A percentile compares a stretch with the other conserved stretches of the same genome.
phyloP scores from a whole-genome alignment of 2,329 filamentous ascomycete genomes.

The Apiospora phragmitis region DNA sequence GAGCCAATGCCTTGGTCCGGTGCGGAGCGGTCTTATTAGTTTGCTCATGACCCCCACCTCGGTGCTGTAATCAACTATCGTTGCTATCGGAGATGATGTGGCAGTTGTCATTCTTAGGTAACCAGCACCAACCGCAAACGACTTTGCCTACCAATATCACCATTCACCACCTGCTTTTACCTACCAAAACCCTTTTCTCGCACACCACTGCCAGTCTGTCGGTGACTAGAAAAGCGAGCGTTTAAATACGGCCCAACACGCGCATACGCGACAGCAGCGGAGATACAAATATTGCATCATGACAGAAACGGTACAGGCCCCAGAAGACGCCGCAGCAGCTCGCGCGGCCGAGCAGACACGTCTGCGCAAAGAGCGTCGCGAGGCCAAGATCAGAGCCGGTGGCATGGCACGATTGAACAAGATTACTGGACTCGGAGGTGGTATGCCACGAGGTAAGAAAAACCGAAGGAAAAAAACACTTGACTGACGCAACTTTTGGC shows the following conservation, averaged over 20 bases:
- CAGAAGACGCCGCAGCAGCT: slow-evolving; percentile 50
- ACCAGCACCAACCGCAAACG: not conserved
- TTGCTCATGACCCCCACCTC: not conserved
- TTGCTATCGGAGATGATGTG: not conserved
- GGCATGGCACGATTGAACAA: slow-evolving; percentile 70
- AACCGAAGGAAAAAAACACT: not conserved
- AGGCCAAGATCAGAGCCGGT: slow-evolving; percentile 75
- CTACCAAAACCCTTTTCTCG: not conserved
- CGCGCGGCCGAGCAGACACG: slow-evolving; percentile 67
- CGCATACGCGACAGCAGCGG: not conserved
- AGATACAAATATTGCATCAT: slow-evolving; percentile 18
- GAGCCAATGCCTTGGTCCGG: not conserved
- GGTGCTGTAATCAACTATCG: not conserved
- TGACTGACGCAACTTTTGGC: not conserved
- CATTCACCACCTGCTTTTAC: not conserved
- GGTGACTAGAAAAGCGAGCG: not conserved
- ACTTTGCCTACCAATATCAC: not conserved
- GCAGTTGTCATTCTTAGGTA: slow-evolving; percentile 5
- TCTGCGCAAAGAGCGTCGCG: slow-evolving; percentile 74
- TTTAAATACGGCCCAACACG: not conserved
- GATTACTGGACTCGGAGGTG: slow-evolving; percentile 71
- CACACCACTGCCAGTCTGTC: not conserved
- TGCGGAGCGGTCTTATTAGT: not conserved
- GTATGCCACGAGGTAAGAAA: slow-evolving; percentile 49
- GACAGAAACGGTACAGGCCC: slow-evolving; percentile 27